Percentiles rank a stretch among this genome's conserved stretches.
Conservation (phyloP, 192 early-diverging fungal genomes). For the Podila clonocystis region DNA sequence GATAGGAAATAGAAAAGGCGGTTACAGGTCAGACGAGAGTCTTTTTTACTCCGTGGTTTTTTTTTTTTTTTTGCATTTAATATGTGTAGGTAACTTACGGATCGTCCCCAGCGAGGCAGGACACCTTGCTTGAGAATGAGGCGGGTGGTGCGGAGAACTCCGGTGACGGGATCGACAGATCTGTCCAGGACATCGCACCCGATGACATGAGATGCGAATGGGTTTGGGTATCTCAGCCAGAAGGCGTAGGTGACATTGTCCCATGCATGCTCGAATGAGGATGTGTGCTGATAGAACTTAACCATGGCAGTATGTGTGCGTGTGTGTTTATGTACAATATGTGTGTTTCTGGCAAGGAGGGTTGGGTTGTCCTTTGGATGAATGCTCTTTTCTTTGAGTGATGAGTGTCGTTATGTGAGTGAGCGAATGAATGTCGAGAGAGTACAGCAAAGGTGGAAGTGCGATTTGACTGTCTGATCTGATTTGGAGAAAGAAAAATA, state of each 20-base stretch:
- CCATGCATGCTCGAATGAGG: slow-evolving; percentile 84
- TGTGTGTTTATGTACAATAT: not conserved
- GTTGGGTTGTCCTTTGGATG: not conserved
- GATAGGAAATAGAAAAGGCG: not conserved
- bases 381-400: not conserved
- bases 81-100: slow-evolving; percentile 32
- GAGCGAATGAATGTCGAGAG: not conserved
- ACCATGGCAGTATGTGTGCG: slow-evolving; percentile 70
- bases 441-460: too few relatives aligned
- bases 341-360: not conserved
- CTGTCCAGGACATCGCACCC: slow-evolving; percentile 94
- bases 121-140: slow-evolving; percentile 90
- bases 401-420: not conserved
- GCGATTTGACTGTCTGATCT: too few relatives aligned
- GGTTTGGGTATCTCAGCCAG: slow-evolving; percentile 97
- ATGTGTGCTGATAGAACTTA: slow-evolving; percentile 85
- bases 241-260: slow-evolving; percentile 88
- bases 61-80: too few relatives aligned
- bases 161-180: slow-evolving; percentile 78
- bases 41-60: too few relatives aligned
- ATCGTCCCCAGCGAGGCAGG: slow-evolving; percentile 87
- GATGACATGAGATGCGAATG: slow-evolving; percentile 94
- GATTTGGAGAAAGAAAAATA: too few relatives aligned
- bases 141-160: slow-evolving; percentile 86
- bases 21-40: not conserved